A percentile compares a stretch with the other conserved stretches of the same genome.
Evolutionary conservation across 208 protist species (phyloP).

Genomic region (Crithidia sp.): DNA sequence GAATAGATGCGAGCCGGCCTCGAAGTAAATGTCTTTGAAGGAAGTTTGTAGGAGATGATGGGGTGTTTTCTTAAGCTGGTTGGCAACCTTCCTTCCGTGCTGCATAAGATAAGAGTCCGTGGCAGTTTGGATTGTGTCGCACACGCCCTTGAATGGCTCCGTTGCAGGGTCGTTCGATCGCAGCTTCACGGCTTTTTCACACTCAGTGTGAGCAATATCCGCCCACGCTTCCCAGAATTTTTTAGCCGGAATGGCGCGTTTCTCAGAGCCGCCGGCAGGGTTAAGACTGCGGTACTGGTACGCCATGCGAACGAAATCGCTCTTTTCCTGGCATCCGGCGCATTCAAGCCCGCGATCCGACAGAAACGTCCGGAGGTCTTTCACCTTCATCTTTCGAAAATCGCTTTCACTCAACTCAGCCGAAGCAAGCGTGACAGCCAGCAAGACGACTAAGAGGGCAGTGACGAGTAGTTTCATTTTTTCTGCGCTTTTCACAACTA

Average conservation of each 20-base stretch:
- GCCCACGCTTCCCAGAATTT: slow-evolving; percentile 87
- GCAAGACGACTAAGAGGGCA: slow-evolving; percentile 16
- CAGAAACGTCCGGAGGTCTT: slow-evolving; percentile 85
- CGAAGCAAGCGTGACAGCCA: slow-evolving; percentile 26
- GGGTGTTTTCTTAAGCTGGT: slow-evolving; percentile 75
- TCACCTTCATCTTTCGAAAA: slow-evolving; percentile 90
- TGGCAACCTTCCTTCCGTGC: slow-evolving; percentile 73
- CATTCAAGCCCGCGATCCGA: slow-evolving; percentile 76
- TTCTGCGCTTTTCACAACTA: background rate
- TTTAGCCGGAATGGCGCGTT: slow-evolving; percentile 62
- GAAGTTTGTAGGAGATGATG: slow-evolving; percentile 83
- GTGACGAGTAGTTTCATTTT: slow-evolving; percentile 16
- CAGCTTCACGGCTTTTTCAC: slow-evolving; percentile 47
- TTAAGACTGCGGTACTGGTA: slow-evolving; percentile 74
- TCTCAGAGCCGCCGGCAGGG: slow-evolving; percentile 48
- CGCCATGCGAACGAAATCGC: slow-evolving; percentile 85
- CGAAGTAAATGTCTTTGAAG: slow-evolving; percentile 83
- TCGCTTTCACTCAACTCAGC: slow-evolving; percentile 56
- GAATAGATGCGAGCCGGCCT: slow-evolving; percentile 69
- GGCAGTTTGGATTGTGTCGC: slow-evolving; percentile 52
- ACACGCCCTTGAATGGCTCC: slow-evolving; percentile 58
- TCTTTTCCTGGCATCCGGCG: slow-evolving; percentile 85
- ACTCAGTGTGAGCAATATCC: slow-evolving; percentile 51
- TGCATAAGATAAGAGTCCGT: slow-evolving; percentile 84
- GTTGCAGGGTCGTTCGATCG: slow-evolving; percentile 47